Base-by-base conservation (phyloP, 1,139 yeast genomes). In the Sugiyamaella pinicola region DNA sequence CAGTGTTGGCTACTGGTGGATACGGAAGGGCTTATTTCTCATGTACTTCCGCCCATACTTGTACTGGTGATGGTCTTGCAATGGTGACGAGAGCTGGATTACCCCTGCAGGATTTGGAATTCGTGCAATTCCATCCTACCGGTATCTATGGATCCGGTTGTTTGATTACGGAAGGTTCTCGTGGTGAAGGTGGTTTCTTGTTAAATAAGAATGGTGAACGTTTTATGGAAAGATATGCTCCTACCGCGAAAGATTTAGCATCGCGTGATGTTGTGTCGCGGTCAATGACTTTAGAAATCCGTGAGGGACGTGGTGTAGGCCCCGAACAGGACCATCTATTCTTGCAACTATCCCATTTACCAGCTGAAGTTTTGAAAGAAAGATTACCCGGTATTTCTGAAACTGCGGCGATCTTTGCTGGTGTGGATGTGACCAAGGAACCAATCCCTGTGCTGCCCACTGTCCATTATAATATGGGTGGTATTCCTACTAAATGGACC, bases 111-210 rank as follows among this genome's bases (percentile, higher is more conserved):
- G 99, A 93, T 77, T 79, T 91, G 76, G 99, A 93, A 77, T 93
- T 93, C 69, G 93, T 93, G 58, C 99, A 93, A 77, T 93, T 93
- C 91, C 99, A 93, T 75, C 99, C 99, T 58, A 90, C 98, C 38
- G 99, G 99, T 81, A 93, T 93, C 73, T 93, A 93, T 74, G 99
- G 99, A 57, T 90, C 98, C 47, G 99, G 99, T 61, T 93, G 98
- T 79, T 79, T 93, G 77, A 93, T 93, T 71, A 93, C 99, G 58
- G 99, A 93, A 76, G 99, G 99, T 76, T 96, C 97, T 62, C 87
- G 99, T 80, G 99, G 99, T 81, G 99, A 93, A 79, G 99, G 99
- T 82, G 99, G 99, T 61, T 91, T 83, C 82, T 79, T 93, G 70
- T 81, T 93, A 62, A 93, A 93, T 81, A 83, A 91, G 64, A 96